Evolutionary conservation across 2,329 filamentous ascomycete species (phyloP).

Genomic region (Harringtonia aguacate): DNA sequence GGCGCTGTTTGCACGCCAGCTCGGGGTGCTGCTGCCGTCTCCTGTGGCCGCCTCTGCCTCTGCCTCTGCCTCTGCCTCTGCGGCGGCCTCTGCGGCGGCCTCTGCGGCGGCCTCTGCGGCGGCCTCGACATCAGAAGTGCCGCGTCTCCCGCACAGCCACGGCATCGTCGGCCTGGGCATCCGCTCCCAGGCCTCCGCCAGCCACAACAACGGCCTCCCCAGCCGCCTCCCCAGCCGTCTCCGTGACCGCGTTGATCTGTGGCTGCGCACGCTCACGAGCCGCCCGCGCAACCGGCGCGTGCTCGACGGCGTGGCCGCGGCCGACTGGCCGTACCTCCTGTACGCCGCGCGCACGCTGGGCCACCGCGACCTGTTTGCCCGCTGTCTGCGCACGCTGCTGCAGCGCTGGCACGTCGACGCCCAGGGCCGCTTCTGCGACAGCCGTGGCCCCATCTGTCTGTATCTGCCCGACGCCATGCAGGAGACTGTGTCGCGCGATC

Average conservation of each 20-base stretch:
- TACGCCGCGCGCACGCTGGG: conserved; percentile 7
- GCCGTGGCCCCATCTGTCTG: background rate
- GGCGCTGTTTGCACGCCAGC: conserved; percentile 6
- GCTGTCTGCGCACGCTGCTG: conserved; percentile 7
- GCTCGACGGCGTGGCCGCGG: conserved; percentile 1
- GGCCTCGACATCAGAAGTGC: too few species aligned
- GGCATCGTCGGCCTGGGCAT: too few species aligned
- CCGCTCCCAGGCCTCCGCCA: too few species aligned
- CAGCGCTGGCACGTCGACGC: conserved; percentile 9
- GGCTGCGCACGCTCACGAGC: conserved; percentile 5
- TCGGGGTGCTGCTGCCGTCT: conserved; percentile 6
- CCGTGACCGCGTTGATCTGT: background rate
- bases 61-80: too few species aligned
- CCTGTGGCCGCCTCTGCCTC: too few species aligned
- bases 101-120: too few species aligned
- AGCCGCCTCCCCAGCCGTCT: background rate
- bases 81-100: too few species aligned
- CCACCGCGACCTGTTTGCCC: conserved; percentile 1
- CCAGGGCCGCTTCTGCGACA: conserved; percentile 4
- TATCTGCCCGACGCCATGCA: conserved; percentile 3
- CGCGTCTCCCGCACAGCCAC: background rate
- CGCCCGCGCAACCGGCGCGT: conserved; percentile 2
- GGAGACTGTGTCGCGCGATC: conserved; percentile 1
- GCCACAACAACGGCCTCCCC: too few species aligned
- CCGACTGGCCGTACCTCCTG: conserved; percentile 7